Base-by-base conservation (phyloP, 2,329 filamentous ascomycete genomes). In the Stachybotrys echinatus region DNA sequence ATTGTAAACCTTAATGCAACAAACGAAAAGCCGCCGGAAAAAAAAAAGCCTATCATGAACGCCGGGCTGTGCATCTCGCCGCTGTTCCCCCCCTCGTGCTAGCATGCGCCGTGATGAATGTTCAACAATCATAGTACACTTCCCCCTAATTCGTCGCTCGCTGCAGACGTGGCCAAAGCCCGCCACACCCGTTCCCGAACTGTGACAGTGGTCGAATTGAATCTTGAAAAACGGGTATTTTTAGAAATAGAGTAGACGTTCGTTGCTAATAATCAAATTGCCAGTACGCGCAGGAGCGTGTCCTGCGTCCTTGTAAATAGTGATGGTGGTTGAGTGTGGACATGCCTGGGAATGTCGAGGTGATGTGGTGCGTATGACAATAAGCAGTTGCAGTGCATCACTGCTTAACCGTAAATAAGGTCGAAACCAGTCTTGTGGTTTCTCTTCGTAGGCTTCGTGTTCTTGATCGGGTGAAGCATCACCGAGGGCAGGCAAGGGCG, bases 401-500 rank as follows among this genome's bases (percentile, higher is more conserved):
- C 10, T 42, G 20, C 39, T 70, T 58, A 73, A 42, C 70, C 70
- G 49, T 67, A 69, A 20, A 62, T 58, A 20, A 73, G 60, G 19
- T 69, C 63, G 42, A 71, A 73, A 12, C 61, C 61, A 4, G 68
- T 65, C 55, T 61, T 56, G 52, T 72, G 64, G 40, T 73, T 75
- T 17, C 69, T 66, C 50, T 70, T 65, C 3, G 78, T 82, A 34
- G 74, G 72, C 53, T 72, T 69, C 2, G 81, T 74, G 55, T 83
- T 74, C 64, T 84, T 83, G 63, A 84, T 72, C 3, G 80, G 80
- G 53, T 83, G 80, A 42, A 85, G 65, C 55, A 84, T 68, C 57
- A 84, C 75, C 2, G 79, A 73, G 6, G 81, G 81, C 40, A 85
- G 64, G 59, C 81, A 84, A 8, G 77, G 70, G 23, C 80, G 73